These are phyloP conservation scores for Pythium phragmiticola DNA, from an alignment of 352 stramenopile species.

Conservation along the genomic window DNA sequence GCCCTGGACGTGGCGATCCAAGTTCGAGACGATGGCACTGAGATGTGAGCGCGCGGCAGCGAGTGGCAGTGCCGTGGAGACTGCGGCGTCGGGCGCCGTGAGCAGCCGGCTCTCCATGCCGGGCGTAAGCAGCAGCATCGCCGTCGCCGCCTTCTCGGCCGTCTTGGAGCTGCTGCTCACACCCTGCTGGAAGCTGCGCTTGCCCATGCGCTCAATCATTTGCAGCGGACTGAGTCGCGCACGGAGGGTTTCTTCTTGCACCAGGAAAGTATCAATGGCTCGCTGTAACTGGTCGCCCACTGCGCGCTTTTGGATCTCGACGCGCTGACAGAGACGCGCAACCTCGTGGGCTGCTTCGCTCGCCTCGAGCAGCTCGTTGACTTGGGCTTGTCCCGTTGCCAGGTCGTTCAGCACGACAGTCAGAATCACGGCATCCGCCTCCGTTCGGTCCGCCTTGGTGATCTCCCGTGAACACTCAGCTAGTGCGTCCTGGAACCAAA, in stretches of 20 bases:
- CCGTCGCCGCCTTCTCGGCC: slow-evolving; percentile 13
- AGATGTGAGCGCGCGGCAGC: slow-evolving; percentile 4
- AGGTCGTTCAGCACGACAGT: slow-evolving; percentile 27
- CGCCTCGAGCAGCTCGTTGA: slow-evolving; percentile 44
- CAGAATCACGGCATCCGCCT: not conserved
- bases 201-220: slow-evolving; percentile 26
- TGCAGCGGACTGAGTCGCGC: slow-evolving; percentile 21
- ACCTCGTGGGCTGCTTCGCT: slow-evolving; percentile 28
- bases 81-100: slow-evolving; percentile 14
- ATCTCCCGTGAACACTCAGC: slow-evolving; percentile 32
- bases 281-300: slow-evolving; percentile 34
- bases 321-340: slow-evolving; percentile 17
- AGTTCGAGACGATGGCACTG: not conserved
- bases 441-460: not conserved
- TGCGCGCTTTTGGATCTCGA: slow-evolving; percentile 30
- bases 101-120: slow-evolving; percentile 25
- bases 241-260: slow-evolving; percentile 21
- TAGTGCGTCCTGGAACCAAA: slow-evolving; percentile 41
- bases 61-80: slow-evolving; percentile 9
- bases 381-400: slow-evolving; percentile 21
- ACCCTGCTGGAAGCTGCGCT: slow-evolving; percentile 15
- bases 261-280: slow-evolving; percentile 26
- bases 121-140: slow-evolving; percentile 26
- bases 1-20: slow-evolving; percentile 4
- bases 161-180: slow-evolving; percentile 22